These are phyloP conservation scores for Fibroporia radiculosa DNA, from an alignment of 768 basidiomycete species.

Conservation along the genomic window DNA sequence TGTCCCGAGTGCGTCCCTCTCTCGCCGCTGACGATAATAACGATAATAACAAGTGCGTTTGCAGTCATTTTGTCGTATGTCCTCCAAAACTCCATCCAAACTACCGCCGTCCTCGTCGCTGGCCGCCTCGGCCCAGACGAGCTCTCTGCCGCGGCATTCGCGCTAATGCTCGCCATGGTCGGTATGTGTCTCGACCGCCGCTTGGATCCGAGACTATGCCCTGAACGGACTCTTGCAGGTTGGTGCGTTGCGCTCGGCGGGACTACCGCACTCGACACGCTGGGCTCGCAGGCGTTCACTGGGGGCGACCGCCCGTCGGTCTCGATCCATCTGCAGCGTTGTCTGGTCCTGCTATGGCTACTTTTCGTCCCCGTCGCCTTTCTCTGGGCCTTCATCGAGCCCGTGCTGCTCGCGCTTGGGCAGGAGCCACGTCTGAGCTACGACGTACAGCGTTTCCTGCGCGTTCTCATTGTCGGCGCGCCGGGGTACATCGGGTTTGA, in stretches of 20 bases:
- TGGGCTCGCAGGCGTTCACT: conserved; percentile 73
- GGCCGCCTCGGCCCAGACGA: conserved; percentile 65
- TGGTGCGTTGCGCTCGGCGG: conserved; percentile 75
- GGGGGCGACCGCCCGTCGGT: conserved; percentile 51
- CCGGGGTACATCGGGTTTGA: conserved; percentile 75
- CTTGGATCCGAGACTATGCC: conserved; percentile 35
- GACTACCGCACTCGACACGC: conserved; percentile 71
- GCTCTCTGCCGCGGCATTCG: conserved; percentile 64
- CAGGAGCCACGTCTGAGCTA: conserved; percentile 49
- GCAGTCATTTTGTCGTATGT: conserved; percentile 63
- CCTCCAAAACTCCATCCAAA: conserved; percentile 70
- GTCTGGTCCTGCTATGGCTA: conserved; percentile 54
- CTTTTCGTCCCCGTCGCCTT: conserved; percentile 55
- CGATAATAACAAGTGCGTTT: too few relatives aligned
- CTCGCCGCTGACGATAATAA: too few relatives aligned
- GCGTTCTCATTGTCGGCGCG: conserved; percentile 54
- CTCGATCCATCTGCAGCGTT: conserved; percentile 66
- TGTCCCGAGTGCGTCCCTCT: conserved; percentile 44
- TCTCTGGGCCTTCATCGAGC: conserved; percentile 58
- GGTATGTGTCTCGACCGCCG: conserved; percentile 35
- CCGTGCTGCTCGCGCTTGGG: conserved; percentile 54
- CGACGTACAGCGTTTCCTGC: conserved; percentile 59
- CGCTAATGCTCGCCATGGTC: conserved; percentile 72
- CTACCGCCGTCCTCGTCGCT: conserved; percentile 51
- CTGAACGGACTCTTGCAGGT: conserved; percentile 30